Base-by-base conservation (phyloP, 345 rosid genomes). In the Carallia pectinifolia region DNA sequence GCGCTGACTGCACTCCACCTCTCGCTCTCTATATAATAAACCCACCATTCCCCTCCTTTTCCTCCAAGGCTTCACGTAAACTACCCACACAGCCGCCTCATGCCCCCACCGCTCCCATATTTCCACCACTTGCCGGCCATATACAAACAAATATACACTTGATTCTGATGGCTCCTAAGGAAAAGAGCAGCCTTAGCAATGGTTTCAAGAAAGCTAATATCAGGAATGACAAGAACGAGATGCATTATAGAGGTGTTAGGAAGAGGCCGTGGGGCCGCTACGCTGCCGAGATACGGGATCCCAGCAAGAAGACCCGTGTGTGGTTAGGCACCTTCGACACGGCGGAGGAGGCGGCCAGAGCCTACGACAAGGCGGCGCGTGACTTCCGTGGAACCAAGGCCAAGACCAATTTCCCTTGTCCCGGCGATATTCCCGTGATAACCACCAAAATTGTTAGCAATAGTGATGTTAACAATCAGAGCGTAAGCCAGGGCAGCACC, bases 271-370 rank as follows among this genome's bases (percentile, higher is more conserved):
- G 93, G 93, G 91, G 96, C 3, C 77, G 91, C 34, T 88, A 88
- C 68, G 93, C 96, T 1, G 96, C 93, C 9, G 93, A 90, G 74
- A 88, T 90, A 60, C 79, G 97, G 36, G 97, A 90, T 71, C 97
- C 93, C 10, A 67, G 82, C 0, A 84, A 86, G 83, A 90, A 85
- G 73, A 81, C 73, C 16, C 90, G 93, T 0, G 90, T 90, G 65
- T 90, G 92, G 97, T 80, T 87, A 0, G 97, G 89, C 3, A 88
- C 96, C 1, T 90, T 87, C 47, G 85, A 90, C 31, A 87, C 91
- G 19, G 90, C 88, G 0, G 91, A 84, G 72, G 90, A 88, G 69
- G 96, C 93, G 0, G 89, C 96, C 27, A 79, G 67, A 47, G 88
- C 90, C 9, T 90, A 90, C 44, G 92, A 90, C 19, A 18, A 75